Conservation (phyloP, 306 rosid genomes). For the Calophaca sinica region DNA sequence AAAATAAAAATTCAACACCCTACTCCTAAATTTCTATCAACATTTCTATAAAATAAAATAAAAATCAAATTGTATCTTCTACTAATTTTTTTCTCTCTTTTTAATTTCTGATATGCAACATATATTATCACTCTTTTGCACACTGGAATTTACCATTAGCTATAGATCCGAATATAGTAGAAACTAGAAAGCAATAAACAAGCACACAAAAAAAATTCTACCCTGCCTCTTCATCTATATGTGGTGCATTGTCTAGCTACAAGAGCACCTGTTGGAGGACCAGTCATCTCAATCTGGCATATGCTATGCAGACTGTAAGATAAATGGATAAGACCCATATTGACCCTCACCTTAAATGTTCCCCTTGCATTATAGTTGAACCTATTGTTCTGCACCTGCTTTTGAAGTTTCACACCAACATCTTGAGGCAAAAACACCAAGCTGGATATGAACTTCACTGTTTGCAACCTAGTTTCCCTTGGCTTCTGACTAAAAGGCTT, state of each 20-base stretch:
- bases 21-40: conserved; percentile 28
- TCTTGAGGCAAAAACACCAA: conserved; percentile 85
- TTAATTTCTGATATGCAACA: conserved; percentile 1
- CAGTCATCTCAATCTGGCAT: conserved; percentile 86
- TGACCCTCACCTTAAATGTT: conserved; percentile 72
- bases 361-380: conserved; percentile 71
- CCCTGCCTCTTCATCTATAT: conserved; percentile 53
- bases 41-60: background rate
- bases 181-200: conserved; percentile 27
- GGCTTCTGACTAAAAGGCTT: conserved; percentile 70
- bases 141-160: background rate
- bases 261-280: conserved; percentile 81
- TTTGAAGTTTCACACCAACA: conserved; percentile 70
- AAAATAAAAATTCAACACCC: conserved; percentile 13
- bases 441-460: conserved; percentile 74
- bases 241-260: conserved; percentile 77
- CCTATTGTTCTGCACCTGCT: conserved; percentile 70
- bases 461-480: conserved; percentile 64
- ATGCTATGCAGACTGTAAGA: conserved; percentile 72
- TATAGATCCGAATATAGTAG: background rate
- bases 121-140: conserved; percentile 33
- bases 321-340: conserved; percentile 63
- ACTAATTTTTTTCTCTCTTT: background rate
- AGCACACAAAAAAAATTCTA: background rate
- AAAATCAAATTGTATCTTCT: conserved; percentile 13